Conservation (phyloP, 1,284 basidiomycete genomes). For the Trichosporon sp. region DNA sequence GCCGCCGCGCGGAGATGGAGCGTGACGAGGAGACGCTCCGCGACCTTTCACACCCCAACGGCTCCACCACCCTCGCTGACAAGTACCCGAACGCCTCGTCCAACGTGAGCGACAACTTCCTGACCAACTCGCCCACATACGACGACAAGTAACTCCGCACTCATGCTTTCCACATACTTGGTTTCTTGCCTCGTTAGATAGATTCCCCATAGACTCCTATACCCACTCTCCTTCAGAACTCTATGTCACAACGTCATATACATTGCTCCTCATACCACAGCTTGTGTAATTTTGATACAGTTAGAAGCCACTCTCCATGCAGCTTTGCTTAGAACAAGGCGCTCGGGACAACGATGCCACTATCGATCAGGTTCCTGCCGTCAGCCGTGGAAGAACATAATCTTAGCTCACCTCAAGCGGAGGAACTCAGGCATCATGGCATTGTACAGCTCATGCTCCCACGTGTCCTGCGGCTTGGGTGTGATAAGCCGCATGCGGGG, state of each 20-base stretch:
- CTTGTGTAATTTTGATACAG: constrained; percentile 1
- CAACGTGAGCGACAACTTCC: constrained; percentile 6
- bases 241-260: constrained; percentile 11
- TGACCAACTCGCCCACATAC: neutral
- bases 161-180: neutral
- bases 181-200: neutral
- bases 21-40: neutral
- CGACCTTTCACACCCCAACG: neutral
- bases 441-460: constrained; percentile 24
- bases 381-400: neutral
- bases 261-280: neutral
- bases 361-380: constrained; percentile 13
- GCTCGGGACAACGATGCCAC: neutral
- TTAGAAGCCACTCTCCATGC: neutral
- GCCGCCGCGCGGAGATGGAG: constrained; percentile 22
- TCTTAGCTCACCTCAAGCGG: constrained; percentile 20
- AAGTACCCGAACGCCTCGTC: constrained; percentile 9
- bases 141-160: neutral
- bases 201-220: neutral
- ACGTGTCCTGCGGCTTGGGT: constrained; percentile 18
- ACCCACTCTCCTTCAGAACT: neutral
- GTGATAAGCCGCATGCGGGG: neutral
- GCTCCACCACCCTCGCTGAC: neutral
- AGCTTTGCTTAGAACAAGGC: neutral
- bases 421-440: constrained; percentile 25